phyloP scores from a whole-genome alignment of 2,329 filamentous ascomycete genomes.

The Ophiostoma sp. region DNA sequence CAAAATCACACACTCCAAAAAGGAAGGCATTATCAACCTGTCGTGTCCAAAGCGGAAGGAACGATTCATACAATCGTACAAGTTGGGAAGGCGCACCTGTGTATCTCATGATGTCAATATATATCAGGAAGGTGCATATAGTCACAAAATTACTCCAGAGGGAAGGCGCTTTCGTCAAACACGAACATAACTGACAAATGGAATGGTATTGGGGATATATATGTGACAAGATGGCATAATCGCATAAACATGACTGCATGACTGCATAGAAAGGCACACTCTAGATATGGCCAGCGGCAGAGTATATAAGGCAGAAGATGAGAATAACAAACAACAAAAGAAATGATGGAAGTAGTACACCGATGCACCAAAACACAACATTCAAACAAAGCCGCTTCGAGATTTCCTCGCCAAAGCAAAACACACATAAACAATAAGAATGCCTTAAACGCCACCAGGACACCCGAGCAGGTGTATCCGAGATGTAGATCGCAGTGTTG shows the following conservation, averaged over 20 bases:
- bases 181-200: neutral
- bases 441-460: neutral
- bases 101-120: neutral
- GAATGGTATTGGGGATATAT: constrained; percentile 8
- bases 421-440: neutral
- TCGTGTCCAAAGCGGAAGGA: neutral
- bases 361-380: neutral
- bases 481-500: neutral
- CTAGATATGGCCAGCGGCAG: neutral
- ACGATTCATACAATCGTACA: neutral
- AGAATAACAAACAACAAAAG: neutral
- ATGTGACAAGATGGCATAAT: constrained; percentile 3
- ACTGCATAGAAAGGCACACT: neutral
- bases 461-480: neutral
- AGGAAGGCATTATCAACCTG: neutral
- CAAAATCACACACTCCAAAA: neutral
- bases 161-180: neutral
- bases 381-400: neutral
- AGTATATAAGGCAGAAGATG: neutral
- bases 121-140: neutral
- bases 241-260: constrained; percentile 4
- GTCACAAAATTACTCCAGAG: neutral
- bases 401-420: neutral
- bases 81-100: neutral
- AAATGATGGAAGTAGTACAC: neutral